phyloP scores from a whole-genome alignment of 805 yeast species.

The Schizosaccharomyces lindneri region DNA sequence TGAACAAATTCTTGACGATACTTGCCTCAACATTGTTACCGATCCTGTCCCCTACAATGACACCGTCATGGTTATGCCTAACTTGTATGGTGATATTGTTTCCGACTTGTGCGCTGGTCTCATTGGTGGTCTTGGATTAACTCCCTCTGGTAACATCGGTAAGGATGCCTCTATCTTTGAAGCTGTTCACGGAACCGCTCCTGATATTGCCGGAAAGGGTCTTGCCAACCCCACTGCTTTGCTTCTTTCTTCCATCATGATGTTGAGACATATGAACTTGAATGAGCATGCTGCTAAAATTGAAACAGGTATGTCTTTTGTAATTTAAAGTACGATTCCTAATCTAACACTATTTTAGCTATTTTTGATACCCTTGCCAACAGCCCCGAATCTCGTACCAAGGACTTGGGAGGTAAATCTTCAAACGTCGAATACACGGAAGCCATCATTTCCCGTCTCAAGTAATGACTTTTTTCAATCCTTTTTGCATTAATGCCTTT shows the following conservation, averaged over 20 bases:
- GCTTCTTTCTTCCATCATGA: slow-evolving; percentile 87
- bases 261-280: slow-evolving; percentile 96
- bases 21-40: slow-evolving; percentile 69
- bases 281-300: slow-evolving; percentile 57
- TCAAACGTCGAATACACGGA: slow-evolving; percentile 73
- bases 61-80: slow-evolving; percentile 94
- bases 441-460: slow-evolving; percentile 61
- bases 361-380: slow-evolving; percentile 74
- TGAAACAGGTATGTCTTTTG: slow-evolving; percentile 21
- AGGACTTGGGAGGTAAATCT: slow-evolving; percentile 84
- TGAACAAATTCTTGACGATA: slow-evolving; percentile 82
- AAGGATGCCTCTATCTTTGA: slow-evolving; percentile 91
- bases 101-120: slow-evolving; percentile 93
- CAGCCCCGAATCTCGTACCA: slow-evolving; percentile 77
- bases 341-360: slow-evolving; percentile 19
- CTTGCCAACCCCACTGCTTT: slow-evolving; percentile 97
- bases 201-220: slow-evolving; percentile 97
- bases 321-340: background rate
- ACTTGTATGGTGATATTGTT: slow-evolving; percentile 96
- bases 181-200: slow-evolving; percentile 99
- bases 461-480: slow-evolving; percentile 9
- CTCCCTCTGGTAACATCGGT: slow-evolving; percentile 99
- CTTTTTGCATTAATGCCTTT: too few relatives aligned
- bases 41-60: slow-evolving; percentile 53
- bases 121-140: slow-evolving; percentile 95